phyloP scores from a whole-genome alignment of 208 protist genomes.

The Polymyxa betae region DNA sequence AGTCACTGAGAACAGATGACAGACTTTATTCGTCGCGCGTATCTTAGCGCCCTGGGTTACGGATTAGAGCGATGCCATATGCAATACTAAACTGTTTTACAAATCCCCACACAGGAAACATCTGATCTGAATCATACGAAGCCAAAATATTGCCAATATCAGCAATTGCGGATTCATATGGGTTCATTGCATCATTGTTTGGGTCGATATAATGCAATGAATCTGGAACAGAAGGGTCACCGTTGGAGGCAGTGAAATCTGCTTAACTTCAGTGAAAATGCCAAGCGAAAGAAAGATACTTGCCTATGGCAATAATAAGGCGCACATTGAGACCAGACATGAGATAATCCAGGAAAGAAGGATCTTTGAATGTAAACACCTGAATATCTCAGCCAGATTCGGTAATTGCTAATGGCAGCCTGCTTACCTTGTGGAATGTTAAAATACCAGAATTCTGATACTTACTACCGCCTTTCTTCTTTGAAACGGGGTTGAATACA shows the following conservation, averaged over 20 bases:
- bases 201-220: constrained; percentile 60
- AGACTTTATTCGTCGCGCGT: constrained; percentile 51
- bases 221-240: constrained; percentile 48
- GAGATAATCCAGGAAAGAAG: constrained; percentile 67
- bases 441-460: constrained; percentile 22
- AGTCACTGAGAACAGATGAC: constrained; percentile 61
- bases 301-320: constrained; percentile 62
- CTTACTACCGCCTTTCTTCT: not conserved
- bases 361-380: not conserved
- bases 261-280: not conserved
- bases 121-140: constrained; percentile 70
- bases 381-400: not conserved
- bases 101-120: constrained; percentile 71
- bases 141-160: constrained; percentile 66
- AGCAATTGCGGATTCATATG: constrained; percentile 62
- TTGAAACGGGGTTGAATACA: not conserved
- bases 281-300: not conserved
- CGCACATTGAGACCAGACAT: constrained; percentile 58
- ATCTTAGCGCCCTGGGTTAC: constrained; percentile 71
- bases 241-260: constrained; percentile 68
- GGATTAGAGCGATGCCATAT: constrained; percentile 45
- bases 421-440: not conserved
- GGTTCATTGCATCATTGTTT: not conserved
- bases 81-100: constrained; percentile 54
- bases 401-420: not conserved